Percentiles rank a stretch among this genome's conserved stretches.
Conservation (phyloP, 176 grass and related monocot species). For the Canna indica region DNA sequence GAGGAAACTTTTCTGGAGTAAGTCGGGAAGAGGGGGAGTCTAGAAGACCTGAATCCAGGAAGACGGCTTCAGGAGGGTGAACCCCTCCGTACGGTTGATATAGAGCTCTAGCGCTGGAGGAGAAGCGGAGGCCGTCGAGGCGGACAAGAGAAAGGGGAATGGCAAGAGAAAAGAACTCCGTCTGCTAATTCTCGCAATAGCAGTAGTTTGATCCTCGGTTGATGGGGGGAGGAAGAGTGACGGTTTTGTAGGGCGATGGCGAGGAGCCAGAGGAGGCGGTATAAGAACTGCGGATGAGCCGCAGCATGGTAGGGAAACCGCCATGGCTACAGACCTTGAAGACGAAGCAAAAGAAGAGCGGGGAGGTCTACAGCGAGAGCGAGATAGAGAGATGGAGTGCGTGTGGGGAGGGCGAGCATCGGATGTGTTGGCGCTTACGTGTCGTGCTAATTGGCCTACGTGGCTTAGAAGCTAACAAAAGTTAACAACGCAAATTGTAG, state of each 20-base stretch:
- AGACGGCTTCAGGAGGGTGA: slow-evolving; percentile 59
- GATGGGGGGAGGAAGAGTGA: not conserved
- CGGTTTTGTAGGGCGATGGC: not conserved
- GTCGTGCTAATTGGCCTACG: no score
- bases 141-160: not conserved
- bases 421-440: no score
- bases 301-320: not conserved
- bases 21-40: not conserved
- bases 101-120: slow-evolving; percentile 38
- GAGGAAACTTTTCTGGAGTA: not conserved
- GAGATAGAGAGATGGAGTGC: not conserved
- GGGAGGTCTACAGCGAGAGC: not conserved
- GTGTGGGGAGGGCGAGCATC: no score
- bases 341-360: not conserved
- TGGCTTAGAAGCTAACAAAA: no score
- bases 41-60: slow-evolving; percentile 66
- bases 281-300: not conserved
- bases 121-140: slow-evolving; percentile 1
- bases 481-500: no score
- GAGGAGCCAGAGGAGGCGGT: not conserved
- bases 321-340: not conserved
- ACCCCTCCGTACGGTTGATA: slow-evolving; percentile 48
- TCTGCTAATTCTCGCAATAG: not conserved
- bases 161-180: slow-evolving; percentile 2
- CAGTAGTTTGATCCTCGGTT: not conserved